Evolutionary conservation across 768 basidiomycete species (phyloP).

Genomic region (Hygrophoropsis aurantiaca): DNA sequence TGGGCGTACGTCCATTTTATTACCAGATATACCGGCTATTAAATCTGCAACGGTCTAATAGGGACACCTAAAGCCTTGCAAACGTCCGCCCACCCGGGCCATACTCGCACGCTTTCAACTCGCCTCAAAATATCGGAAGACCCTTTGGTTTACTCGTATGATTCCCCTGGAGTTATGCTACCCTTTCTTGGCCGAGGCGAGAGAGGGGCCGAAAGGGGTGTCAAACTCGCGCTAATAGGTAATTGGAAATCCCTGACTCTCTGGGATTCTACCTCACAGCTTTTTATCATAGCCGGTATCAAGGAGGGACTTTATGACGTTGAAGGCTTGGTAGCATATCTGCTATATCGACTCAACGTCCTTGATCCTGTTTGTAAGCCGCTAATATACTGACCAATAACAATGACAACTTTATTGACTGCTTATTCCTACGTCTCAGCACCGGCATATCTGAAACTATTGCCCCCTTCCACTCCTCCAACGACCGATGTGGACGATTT

Average conservation of each 20-base stretch:
- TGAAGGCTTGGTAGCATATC: slow-evolving; percentile 82
- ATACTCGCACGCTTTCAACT: slow-evolving; percentile 87
- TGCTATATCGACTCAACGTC: slow-evolving; percentile 81
- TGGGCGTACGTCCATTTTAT: slow-evolving; percentile 62
- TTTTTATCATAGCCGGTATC: slow-evolving; percentile 69
- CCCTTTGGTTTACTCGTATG: slow-evolving; percentile 89
- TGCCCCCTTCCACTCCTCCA: slow-evolving; percentile 54
- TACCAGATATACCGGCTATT: slow-evolving; percentile 2
- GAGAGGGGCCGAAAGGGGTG: slow-evolving; percentile 84
- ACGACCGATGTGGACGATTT: slow-evolving; percentile 65
- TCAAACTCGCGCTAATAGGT: slow-evolving; percentile 94
- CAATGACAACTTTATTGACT: slow-evolving; percentile 8
- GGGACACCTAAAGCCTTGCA: slow-evolving; percentile 86
- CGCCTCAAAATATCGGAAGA: slow-evolving; percentile 80
- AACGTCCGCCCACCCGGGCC: slow-evolving; percentile 86
- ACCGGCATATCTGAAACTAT: slow-evolving; percentile 67
- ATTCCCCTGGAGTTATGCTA: slow-evolving; percentile 96
- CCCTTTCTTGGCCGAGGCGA: slow-evolving; percentile 88
- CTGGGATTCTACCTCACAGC: neutral
- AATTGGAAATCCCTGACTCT: slow-evolving; percentile 36
- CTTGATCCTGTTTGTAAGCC: slow-evolving; percentile 69
- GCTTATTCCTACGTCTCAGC: slow-evolving; percentile 37
- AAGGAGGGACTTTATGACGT: slow-evolving; percentile 90
- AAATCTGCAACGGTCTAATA: slow-evolving; percentile 23
- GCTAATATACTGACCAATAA: slow-evolving; percentile 1